These are phyloP conservation scores for Quillaja saponaria DNA, from an alignment of 306 rosid genomes.

Conservation along the genomic window DNA sequence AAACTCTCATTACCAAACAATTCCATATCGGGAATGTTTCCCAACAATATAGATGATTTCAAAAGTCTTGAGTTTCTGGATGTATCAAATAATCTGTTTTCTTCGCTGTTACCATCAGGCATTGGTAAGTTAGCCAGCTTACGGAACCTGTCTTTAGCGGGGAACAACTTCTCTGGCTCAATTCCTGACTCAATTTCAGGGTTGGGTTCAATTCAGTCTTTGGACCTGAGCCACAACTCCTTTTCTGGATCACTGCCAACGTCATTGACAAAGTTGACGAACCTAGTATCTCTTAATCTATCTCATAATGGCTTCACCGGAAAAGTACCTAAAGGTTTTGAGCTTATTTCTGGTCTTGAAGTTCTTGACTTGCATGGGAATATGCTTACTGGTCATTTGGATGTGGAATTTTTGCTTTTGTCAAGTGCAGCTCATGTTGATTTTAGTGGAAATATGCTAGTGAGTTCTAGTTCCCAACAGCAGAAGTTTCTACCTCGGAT, in stretches of 20 bases:
- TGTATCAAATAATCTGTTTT: constrained; percentile 75
- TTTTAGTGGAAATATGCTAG: constrained; percentile 74
- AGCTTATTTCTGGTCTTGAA: constrained; percentile 59
- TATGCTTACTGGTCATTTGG: constrained; percentile 75
- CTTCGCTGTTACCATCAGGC: constrained; percentile 59
- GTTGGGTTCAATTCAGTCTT: constrained; percentile 66
- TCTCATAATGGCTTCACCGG: constrained; percentile 70
- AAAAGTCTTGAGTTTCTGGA: constrained; percentile 75
- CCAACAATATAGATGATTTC: constrained; percentile 65
- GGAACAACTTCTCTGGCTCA: constrained; percentile 86
- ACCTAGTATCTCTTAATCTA: constrained; percentile 68
- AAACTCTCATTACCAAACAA: constrained; percentile 83
- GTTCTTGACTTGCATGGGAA: constrained; percentile 81
- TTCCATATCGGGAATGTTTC: constrained; percentile 68
- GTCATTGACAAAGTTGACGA: constrained; percentile 53
- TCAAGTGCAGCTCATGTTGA: constrained; percentile 73
- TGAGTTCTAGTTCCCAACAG: constrained; percentile 54
- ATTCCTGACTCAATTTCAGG: constrained; percentile 63
- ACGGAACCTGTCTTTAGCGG: constrained; percentile 71
- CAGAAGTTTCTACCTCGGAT: constrained; percentile 61
- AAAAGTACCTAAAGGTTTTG: constrained; percentile 77
- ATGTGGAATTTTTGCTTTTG: constrained; percentile 53
- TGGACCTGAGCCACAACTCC: constrained; percentile 81
- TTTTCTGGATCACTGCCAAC: constrained; percentile 70
- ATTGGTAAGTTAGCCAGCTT: constrained; percentile 63